Evolutionary conservation across 176 grass and related monocot species (phyloP).

Genomic region (Oryza coarctata): DNA sequence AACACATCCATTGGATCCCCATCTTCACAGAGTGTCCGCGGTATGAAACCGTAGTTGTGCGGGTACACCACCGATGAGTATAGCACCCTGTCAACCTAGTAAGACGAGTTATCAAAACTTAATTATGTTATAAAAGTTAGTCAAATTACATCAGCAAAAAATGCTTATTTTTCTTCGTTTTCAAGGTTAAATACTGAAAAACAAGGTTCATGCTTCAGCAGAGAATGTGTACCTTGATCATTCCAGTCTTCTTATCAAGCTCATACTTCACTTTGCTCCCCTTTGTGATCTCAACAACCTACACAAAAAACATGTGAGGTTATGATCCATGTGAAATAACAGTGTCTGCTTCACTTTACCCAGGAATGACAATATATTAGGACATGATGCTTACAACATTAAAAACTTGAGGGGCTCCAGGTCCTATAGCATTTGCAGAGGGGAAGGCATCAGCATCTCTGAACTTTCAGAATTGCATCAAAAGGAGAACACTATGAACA

Average conservation of each 20-base stretch:
- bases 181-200: too few relatives aligned
- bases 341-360: background rate
- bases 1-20: constrained; percentile 57
- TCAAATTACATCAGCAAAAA: too few relatives aligned
- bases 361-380: constrained; percentile 20
- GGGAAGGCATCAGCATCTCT: background rate
- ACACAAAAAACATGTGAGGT: background rate
- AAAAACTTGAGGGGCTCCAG: constrained; percentile 72
- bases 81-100: constrained; percentile 54
- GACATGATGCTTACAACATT: constrained; percentile 68
- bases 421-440: constrained; percentile 41
- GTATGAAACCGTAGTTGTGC: constrained; percentile 59
- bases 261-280: constrained; percentile 52
- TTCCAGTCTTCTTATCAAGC: constrained; percentile 55
- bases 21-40: constrained; percentile 51
- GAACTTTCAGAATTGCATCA: background rate
- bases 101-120: too few relatives aligned
- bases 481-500: background rate
- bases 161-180: too few relatives aligned
- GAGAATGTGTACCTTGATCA: constrained; percentile 41
- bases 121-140: too few relatives aligned
- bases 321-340: background rate
- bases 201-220: too few relatives aligned
- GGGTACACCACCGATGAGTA: constrained; percentile 62
- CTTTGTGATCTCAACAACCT: constrained; percentile 59